Evolutionary conservation across 163 green algal genomes (phyloP).

Genomic region (Chloroidium sp.): DNA sequence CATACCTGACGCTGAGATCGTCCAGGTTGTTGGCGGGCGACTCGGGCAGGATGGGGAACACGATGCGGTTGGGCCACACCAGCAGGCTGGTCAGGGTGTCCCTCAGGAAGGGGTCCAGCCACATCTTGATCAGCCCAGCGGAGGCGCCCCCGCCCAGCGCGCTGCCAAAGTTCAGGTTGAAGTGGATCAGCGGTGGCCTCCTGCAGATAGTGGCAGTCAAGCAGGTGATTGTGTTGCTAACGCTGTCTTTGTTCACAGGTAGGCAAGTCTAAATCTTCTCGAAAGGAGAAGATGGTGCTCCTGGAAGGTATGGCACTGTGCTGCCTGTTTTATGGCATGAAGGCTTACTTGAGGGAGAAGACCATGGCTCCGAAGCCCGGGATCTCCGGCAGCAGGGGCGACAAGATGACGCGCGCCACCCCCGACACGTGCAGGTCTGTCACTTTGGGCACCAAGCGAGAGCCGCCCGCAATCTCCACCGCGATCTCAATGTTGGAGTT

Average conservation of each 20-base stretch:
- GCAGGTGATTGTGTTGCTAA: background rate
- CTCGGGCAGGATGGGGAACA: conserved; percentile 56
- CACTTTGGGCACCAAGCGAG: conserved; percentile 79
- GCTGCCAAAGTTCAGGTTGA: conserved; percentile 73
- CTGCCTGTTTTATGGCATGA: background rate
- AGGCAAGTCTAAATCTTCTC: too few relatives aligned
- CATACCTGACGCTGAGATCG: conserved; percentile 32
- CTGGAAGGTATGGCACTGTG: too few relatives aligned
- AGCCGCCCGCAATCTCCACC: conserved; percentile 61
- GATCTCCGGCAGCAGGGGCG: conserved; percentile 60
- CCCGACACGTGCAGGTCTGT: conserved; percentile 72
- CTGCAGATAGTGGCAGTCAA: background rate
- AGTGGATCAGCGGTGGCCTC: conserved; percentile 65
- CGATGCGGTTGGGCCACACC: conserved; percentile 78
- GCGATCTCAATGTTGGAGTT: conserved; percentile 80
- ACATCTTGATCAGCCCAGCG: conserved; percentile 50
- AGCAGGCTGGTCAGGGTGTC: conserved; percentile 61
- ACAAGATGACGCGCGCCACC: conserved; percentile 49
- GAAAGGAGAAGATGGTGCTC: too few relatives aligned
- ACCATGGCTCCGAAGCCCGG: conserved; percentile 74
- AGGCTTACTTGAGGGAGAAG: conserved; percentile 25
- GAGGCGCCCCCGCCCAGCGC: conserved; percentile 49
- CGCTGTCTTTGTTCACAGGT: too few relatives aligned
- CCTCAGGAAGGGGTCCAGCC: conserved; percentile 72
- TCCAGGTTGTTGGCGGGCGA: conserved; percentile 31